These are phyloP conservation scores for Cyclanthera cordifolia DNA, from an alignment of 306 rosid species.

Conservation along the genomic window DNA sequence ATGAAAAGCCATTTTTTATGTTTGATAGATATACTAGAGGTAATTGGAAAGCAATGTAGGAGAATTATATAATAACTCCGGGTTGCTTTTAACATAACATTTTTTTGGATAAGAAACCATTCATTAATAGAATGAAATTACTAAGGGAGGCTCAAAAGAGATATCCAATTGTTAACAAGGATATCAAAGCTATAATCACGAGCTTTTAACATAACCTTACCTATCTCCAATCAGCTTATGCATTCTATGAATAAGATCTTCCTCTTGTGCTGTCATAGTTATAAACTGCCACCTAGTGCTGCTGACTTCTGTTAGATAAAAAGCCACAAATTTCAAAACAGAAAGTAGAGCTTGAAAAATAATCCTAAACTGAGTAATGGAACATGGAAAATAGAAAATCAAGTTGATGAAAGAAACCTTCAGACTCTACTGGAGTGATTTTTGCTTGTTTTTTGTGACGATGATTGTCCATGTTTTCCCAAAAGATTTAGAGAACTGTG, in stretches of 20 bases:
- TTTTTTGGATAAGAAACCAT: too few relatives aligned
- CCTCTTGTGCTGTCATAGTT: slow-evolving; percentile 19
- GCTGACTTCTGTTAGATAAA: slow-evolving; percentile 14
- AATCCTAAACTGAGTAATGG: neutral
- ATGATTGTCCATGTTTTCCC: slow-evolving; percentile 7
- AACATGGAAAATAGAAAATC: neutral
- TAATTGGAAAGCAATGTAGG: neutral
- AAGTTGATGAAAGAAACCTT: slow-evolving; percentile 1
- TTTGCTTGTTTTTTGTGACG: slow-evolving; percentile 11
- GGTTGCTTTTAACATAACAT: neutral
- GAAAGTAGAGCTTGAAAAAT: neutral
- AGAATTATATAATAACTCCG: too few relatives aligned
- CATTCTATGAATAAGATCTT: slow-evolving; percentile 22
- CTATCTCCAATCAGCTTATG: slow-evolving; percentile 21
- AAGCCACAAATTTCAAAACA: neutral
- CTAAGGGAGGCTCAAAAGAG: too few relatives aligned
- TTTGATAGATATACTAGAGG: neutral
- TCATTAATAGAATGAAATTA: too few relatives aligned
- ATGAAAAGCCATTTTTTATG: neutral
- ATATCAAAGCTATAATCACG: too few relatives aligned
- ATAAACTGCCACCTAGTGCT: slow-evolving; percentile 18
- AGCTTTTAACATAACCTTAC: neutral
- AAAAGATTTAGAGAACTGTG: neutral
- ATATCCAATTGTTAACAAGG: too few relatives aligned
- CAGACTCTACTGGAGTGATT: slow-evolving; percentile 2